A percentile compares a stretch with the other conserved stretches of the same genome.
Conservation (phyloP, 352 stramenopile genomes). For the Phytophthora fragariae region DNA sequence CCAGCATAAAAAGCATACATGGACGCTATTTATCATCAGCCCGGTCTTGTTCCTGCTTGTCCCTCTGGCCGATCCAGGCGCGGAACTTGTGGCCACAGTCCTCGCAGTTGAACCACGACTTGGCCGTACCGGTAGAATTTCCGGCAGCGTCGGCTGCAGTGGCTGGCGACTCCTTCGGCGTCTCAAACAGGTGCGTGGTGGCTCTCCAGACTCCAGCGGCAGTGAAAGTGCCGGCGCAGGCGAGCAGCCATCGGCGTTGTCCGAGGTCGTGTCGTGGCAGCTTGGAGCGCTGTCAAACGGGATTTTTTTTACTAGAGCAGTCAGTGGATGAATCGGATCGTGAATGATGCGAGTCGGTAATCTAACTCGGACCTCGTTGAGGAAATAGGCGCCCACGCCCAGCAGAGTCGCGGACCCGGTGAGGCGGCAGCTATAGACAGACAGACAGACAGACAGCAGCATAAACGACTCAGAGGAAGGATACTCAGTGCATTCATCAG, state of each 20-base stretch:
- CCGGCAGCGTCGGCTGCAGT: neutral
- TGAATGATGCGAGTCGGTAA: too few species aligned
- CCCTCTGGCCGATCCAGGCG: conserved; percentile 16
- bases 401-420: conserved; percentile 62
- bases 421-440: conserved; percentile 56
- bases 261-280: conserved; percentile 46
- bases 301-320: neutral
- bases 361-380: conserved; percentile 48
- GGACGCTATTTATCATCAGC: conserved; percentile 48
- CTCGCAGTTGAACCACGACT: conserved; percentile 17
- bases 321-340: too few species aligned
- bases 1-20: conserved; percentile 44
- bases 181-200: conserved; percentile 53
- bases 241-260: conserved; percentile 68
- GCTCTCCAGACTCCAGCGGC: conserved; percentile 59
- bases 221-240: conserved; percentile 57
- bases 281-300: conserved; percentile 46
- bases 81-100: conserved; percentile 15
- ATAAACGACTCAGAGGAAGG: neutral
- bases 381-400: conserved; percentile 63
- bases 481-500: too few species aligned
- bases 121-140: neutral
- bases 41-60: conserved; percentile 8
- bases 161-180: neutral
- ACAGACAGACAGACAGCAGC: neutral